Percentiles rank a stretch among this genome's conserved stretches.
Evolutionary conservation across 306 rosid species (phyloP).

Genomic region (Begonia loranthoides): DNA sequence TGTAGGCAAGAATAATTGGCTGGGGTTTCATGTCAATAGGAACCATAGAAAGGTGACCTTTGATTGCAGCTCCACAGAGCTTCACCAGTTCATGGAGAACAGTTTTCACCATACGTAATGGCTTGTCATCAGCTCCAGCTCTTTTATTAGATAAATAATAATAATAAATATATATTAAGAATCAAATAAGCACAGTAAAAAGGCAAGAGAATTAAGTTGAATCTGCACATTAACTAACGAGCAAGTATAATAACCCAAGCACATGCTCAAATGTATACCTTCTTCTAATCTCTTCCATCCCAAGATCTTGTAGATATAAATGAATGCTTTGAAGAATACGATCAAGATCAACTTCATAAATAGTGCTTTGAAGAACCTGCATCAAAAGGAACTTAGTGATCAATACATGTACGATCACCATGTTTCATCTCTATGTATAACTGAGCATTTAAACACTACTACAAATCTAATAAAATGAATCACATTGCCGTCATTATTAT

Average conservation of each 20-base stretch:
- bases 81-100: conserved; percentile 97
- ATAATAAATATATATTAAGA: conserved; percentile 5
- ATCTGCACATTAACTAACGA: too few relatives aligned
- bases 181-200: neutral
- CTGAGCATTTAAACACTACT: too few relatives aligned
- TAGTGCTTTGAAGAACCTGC: conserved; percentile 98
- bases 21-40: conserved; percentile 96
- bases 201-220: too few relatives aligned
- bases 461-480: too few relatives aligned
- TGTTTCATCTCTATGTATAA: too few relatives aligned
- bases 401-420: too few relatives aligned
- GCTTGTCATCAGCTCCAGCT: conserved; percentile 99
- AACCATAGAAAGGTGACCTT: conserved; percentile 99
- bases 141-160: conserved; percentile 24
- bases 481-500: too few relatives aligned
- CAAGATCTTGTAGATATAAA: conserved; percentile 90
- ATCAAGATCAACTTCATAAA: conserved; percentile 87
- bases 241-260: too few relatives aligned
- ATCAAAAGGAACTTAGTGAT: conserved; percentile 10
- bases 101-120: conserved; percentile 95
- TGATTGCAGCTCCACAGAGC: conserved; percentile 98
- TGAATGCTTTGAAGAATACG: conserved; percentile 96
- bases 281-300: conserved; percentile 99
- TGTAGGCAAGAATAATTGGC: conserved; percentile 96
- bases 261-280: conserved; percentile 25